A percentile compares a stretch with the other conserved stretches of the same genome.
Evolutionary conservation across 2,329 filamentous ascomycete species (phyloP).

Genomic region (Curvularia spicifera): DNA sequence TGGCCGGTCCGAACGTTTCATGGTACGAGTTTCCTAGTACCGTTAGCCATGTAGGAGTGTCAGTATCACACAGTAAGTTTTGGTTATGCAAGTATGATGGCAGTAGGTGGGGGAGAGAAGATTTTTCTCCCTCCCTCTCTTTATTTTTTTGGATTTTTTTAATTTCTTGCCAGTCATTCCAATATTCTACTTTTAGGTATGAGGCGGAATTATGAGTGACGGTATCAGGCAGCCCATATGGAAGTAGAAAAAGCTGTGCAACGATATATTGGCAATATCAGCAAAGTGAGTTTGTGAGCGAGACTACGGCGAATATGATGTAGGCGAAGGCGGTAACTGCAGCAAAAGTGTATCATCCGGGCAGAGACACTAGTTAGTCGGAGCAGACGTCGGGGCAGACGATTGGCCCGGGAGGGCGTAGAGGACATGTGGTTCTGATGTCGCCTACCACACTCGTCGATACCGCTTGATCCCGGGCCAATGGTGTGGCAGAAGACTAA

Average conservation of each 20-base stretch:
- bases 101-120: neutral
- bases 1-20: conserved; percentile 16
- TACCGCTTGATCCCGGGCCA: conserved; percentile 21
- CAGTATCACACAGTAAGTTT: neutral
- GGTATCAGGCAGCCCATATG: neutral
- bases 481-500: conserved; percentile 28
- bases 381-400: conserved; percentile 13
- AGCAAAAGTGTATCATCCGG: conserved; percentile 3
- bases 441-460: conserved; percentile 27
- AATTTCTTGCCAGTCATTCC: neutral
- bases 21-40: conserved; percentile 4
- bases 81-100: neutral
- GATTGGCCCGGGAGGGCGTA: conserved; percentile 24
- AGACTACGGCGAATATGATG: conserved; percentile 3
- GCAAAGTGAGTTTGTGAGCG: conserved; percentile 1
- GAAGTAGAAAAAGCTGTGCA: neutral
- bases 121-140: neutral
- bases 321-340: conserved; percentile 3
- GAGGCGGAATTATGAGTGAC: neutral
- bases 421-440: conserved; percentile 34
- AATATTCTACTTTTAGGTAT: neutral
- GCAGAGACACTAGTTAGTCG: conserved; percentile 6
- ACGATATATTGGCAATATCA: conserved; percentile 18
- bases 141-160: neutral
- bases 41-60: neutral